Conservation (phyloP, 106 monocot genomes). For the Acanthochlamys bracteata region DNA sequence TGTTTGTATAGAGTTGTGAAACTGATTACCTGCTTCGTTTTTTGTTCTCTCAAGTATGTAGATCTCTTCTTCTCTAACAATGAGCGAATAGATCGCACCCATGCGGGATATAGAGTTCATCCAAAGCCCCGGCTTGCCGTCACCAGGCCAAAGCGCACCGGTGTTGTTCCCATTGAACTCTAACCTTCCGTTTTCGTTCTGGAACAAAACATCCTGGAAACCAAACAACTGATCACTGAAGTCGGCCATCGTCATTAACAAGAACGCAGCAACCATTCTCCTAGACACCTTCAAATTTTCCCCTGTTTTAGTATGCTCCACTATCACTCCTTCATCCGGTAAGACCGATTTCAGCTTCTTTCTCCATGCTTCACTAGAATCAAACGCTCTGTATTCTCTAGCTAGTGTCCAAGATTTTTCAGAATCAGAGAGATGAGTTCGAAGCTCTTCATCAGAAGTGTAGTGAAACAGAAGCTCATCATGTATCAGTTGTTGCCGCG, state of each 20-base stretch:
- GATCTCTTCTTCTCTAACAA: slow-evolving; percentile 62
- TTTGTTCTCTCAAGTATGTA: slow-evolving; percentile 26
- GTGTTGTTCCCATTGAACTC: slow-evolving; percentile 46
- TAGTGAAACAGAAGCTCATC: slow-evolving; percentile 71
- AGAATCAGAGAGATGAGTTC: slow-evolving; percentile 35
- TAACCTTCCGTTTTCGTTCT: slow-evolving; percentile 45
- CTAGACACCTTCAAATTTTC: slow-evolving; percentile 59
- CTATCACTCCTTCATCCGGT: slow-evolving; percentile 37
- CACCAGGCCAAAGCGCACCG: slow-evolving; percentile 61
- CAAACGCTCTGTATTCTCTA: slow-evolving; percentile 14
- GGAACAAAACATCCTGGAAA: slow-evolving; percentile 66
- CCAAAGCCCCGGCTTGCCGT: slow-evolving; percentile 68
- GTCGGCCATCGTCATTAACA: slow-evolving; percentile 78
- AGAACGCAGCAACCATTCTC: slow-evolving; percentile 48
- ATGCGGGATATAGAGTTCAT: slow-evolving; percentile 62
- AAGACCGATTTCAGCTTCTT: slow-evolving; percentile 33
- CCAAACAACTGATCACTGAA: slow-evolving; percentile 69
- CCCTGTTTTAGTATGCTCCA: slow-evolving; percentile 61
- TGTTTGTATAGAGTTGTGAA: background rate
- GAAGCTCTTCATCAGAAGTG: slow-evolving; percentile 45
- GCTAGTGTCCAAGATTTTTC: slow-evolving; percentile 6
- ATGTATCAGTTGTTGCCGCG: slow-evolving; percentile 72
- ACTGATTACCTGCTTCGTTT: background rate
- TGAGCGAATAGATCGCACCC: slow-evolving; percentile 42
- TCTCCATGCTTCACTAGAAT: slow-evolving; percentile 42